Evolutionary conservation across 2,329 filamentous ascomycete species (phyloP), one percentile per base, ranked within the genome.

Genomic region (Aspergillus versicolor): DNA sequence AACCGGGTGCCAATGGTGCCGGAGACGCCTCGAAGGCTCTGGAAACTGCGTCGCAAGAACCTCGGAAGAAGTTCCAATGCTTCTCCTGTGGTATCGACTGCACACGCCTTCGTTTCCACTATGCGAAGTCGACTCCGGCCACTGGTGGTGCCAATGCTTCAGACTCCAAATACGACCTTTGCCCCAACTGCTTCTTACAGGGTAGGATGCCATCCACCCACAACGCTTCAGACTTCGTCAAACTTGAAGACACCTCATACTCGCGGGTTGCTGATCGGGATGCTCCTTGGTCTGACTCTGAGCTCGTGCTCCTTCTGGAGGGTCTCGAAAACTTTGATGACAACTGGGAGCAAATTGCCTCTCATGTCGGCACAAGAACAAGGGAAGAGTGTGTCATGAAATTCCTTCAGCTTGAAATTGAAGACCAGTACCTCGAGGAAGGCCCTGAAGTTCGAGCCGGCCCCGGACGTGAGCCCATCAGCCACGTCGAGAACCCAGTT

Each of bases 351-450:
- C 86, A 91, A 67, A 92, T 99, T 63, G 88, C 95, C 1, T 91
- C 93, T 61, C 90, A 97, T 69, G 94, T 99, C 43, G 90, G 90
- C 48, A 95, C 91, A 3, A 88, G 93, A 59, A 96, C 92, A 2
- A 84, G 91, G 52, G 95, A 99, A 74, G 93, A 99, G 77, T 99
- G 94, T 73, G 93, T 97, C 15, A 83, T 97, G 66, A 94, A 97
- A 72, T 99, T 99, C 79, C 76, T 99, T 62, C 92, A 97, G 70
- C 82, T 99, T 37, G 93, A 97, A 65, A 99, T 99, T 61, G 94
- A 97, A 73, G 93, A 97, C 78, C 95, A 96, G 73, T 99, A 97
- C 70, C 81, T 97, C 9, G 92, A 97, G 67, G 86, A 91, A 7
- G 88, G 93, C 67, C 81, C 83, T 7, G 75, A 78, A 43, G 79